Evolutionary conservation across 345 rosid species (phyloP), one percentile per base, ranked within the genome.

Genomic region (Eutrema heterophyllum): DNA sequence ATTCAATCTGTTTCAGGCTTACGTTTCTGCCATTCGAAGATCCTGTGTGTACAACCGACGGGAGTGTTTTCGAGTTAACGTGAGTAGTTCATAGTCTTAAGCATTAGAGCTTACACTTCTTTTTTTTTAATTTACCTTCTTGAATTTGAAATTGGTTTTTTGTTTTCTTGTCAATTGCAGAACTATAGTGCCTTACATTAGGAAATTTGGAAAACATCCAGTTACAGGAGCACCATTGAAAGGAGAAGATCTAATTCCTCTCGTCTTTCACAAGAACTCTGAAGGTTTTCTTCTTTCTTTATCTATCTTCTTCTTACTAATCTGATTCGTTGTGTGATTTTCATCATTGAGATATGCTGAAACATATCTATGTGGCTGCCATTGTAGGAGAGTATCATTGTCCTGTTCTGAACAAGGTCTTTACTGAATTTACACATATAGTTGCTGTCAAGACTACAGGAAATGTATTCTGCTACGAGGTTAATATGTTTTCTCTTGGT

Each of bases 361-460:
- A 13, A 44, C 21, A 7, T 52, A 38, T 38, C 21, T 41, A 2
- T 36, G 50, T 62, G 46, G 15, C 32, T 64, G 45, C 32, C 58
- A 70, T 46, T 73, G 79, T 81, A 92, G 97, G 96, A 69, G 99
- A 92, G 83, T 89, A 61, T 68, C 92, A 89, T 59, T 95, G 97
- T 64, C 97, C 99, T 6, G 96, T 95, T 64, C 81, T 95, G 53
- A 89, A 88, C 85, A 92, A 95, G 76, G 97, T 92, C 71, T 92
- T 92, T 59, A 92, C 99, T 5, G 99, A 92, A 67, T 95, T 83
- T 57, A 88, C 97, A 1, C 97, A 88, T 76, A 89, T 90, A 18
- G 91, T 95, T 82, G 92, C 99, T 57, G 90, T 95, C 69, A 95
- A 85, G 86, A 88, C 93, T 38, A 83, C 97, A 0, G 98, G 97